Conservation (phyloP, 2,329 filamentous ascomycete species). For the Aureobasidium mangrovei region DNA sequence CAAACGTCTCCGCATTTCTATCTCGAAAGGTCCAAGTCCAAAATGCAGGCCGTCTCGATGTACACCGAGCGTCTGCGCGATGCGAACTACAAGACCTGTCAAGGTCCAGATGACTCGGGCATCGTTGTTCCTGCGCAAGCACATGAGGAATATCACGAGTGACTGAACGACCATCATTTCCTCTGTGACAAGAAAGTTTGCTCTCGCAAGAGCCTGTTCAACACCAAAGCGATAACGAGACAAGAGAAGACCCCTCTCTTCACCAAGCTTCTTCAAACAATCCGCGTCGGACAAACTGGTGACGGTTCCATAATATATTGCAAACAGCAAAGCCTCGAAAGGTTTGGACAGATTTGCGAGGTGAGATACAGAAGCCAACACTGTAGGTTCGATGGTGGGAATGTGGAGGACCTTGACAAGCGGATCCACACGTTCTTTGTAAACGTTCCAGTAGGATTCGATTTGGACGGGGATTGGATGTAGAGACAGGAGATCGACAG, state of each 20-base stretch:
- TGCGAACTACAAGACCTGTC: slow-evolving; percentile 49
- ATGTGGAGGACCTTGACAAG: slow-evolving; percentile 63
- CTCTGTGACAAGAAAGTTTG: slow-evolving; percentile 54
- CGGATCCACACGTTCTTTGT: slow-evolving; percentile 65
- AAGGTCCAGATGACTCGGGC: slow-evolving; percentile 49
- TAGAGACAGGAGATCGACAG: slow-evolving; percentile 54
- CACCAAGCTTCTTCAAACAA: slow-evolving; percentile 40
- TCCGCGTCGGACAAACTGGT: slow-evolving; percentile 43
- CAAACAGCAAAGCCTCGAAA: slow-evolving; percentile 51
- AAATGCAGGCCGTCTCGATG: slow-evolving; percentile 52
- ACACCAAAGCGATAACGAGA: slow-evolving; percentile 52
- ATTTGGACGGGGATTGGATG: slow-evolving; percentile 60
- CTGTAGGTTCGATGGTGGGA: slow-evolving; percentile 53
- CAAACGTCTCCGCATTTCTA: slow-evolving; percentile 45
- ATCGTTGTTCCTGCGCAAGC: slow-evolving; percentile 43
- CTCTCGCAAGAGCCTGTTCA: slow-evolving; percentile 55
- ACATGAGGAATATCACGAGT: slow-evolving; percentile 52
- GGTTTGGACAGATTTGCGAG: slow-evolving; percentile 50
- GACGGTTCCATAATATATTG: slow-evolving; percentile 52
- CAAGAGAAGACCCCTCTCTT: slow-evolving; percentile 42
- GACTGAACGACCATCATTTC: slow-evolving; percentile 55
- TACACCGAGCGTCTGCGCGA: slow-evolving; percentile 51
- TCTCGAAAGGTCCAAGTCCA: slow-evolving; percentile 48
- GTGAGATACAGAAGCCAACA: slow-evolving; percentile 53
- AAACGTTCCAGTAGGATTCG: slow-evolving; percentile 60